phyloP scores from a whole-genome alignment of 768 basidiomycete species.

The Termitomyces sp. region DNA sequence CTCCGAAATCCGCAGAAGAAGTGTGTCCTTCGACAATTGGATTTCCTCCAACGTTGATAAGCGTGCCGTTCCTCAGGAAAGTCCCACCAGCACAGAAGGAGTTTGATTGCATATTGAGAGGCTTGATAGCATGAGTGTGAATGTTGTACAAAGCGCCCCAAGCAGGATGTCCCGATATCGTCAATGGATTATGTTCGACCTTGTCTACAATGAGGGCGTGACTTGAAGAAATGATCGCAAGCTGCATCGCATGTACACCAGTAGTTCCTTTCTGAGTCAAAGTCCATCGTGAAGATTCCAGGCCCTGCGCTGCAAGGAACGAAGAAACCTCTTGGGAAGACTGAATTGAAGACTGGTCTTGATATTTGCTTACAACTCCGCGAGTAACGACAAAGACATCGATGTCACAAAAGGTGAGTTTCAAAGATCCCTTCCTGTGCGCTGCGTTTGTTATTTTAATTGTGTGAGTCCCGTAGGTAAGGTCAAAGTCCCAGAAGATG shows the following conservation, averaged over 20 bases:
- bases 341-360: not conserved
- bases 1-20: slow-evolving; percentile 69
- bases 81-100: slow-evolving; percentile 85
- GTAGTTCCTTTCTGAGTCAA: slow-evolving; percentile 62
- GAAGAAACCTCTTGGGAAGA: not conserved
- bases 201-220: slow-evolving; percentile 79
- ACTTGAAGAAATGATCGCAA: slow-evolving; percentile 59
- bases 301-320: slow-evolving; percentile 3
- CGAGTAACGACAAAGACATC: slow-evolving; percentile 67
- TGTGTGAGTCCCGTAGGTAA: slow-evolving; percentile 49
- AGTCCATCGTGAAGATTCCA: slow-evolving; percentile 38
- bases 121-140: slow-evolving; percentile 52
- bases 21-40: slow-evolving; percentile 65
- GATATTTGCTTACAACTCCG: slow-evolving; percentile 19
- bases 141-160: slow-evolving; percentile 79
- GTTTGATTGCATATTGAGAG: slow-evolving; percentile 67
- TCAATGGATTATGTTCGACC: slow-evolving; percentile 80
- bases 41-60: slow-evolving; percentile 80
- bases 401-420: slow-evolving; percentile 40
- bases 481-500: slow-evolving; percentile 54
- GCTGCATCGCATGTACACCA: slow-evolving; percentile 77
- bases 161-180: slow-evolving; percentile 69
- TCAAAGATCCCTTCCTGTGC: slow-evolving; percentile 28
- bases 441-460: slow-evolving; percentile 60
- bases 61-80: slow-evolving; percentile 71